Base-by-base conservation (phyloP, 805 yeast species). In the Cyberlindnera bimundalis region DNA sequence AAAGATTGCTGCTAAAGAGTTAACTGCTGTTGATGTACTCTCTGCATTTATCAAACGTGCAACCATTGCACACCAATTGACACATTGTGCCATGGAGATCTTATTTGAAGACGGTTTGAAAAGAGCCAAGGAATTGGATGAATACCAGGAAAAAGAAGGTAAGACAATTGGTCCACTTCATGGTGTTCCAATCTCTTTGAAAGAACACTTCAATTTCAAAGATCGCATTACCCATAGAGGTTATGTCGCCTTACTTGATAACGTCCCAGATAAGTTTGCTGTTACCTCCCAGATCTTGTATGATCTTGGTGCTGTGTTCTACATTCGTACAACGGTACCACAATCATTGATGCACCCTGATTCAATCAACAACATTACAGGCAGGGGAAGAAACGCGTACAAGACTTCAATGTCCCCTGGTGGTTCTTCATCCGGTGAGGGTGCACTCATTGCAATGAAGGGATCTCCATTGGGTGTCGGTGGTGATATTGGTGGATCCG, bases 381-480 rank as follows among this genome's bases (percentile, higher is more conserved):
- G 85, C 12, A 65, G 74, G 46, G 68, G 83, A 3, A 63, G 71
- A 50, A 80, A 80, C 53, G 78, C 84, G 1, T 59, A 64, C 59
- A 80, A 81, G 52, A 65, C 78, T 26, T 59, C 67, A 13, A 62
- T 79, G 42, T 72, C 83, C n/a, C 68, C 82, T 2, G 88, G 87
- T 45, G 88, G 88, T 11, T 78, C 84, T 1, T 76, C 83, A 6
- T 80, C 83, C 29, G 88, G 88, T 45, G 87, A 81, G 56, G 82
- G 85, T 48, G 77, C 83, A 0, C 58, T 76, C 42, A 73, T 79
- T 40, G 76, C 73, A 4, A 67, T 74, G 51, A 73, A 70, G 39
- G 85, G 78, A 3, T 75, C 84, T 13, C 71, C 76, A 1, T 46
- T 81, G 23, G 89, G 84, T 14, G 63, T 77, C 28, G 84, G 85